Evolutionary conservation across 73 alveolate genomes (phyloP).

Genomic region (Paramecium tetraurelia): DNA sequence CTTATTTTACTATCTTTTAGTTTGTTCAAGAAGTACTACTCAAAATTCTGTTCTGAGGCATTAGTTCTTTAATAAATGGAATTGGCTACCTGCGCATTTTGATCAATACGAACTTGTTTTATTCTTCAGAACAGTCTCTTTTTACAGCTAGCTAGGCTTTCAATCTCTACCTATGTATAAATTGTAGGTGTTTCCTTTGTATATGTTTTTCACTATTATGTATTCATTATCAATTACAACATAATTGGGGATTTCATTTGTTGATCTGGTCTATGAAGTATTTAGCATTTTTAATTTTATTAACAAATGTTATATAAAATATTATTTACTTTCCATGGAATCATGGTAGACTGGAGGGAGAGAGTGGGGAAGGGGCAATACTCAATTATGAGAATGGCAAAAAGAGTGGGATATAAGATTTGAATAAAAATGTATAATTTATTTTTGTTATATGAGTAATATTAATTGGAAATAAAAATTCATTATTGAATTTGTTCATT

Average conservation of each 20-base stretch:
- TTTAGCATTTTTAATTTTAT: background rate
- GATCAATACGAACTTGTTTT: background rate
- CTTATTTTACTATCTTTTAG: background rate
- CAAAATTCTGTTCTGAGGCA: background rate
- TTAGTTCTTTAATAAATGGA: background rate
- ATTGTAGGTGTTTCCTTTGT: constrained; percentile 2
- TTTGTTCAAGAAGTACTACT: background rate
- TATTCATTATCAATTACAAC: background rate
- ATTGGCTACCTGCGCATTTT: background rate
- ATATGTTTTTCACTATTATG: background rate
- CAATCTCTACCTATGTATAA: background rate
- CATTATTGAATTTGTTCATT: background rate
- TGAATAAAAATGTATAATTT: too few relatives aligned
- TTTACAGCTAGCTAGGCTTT: constrained; percentile 1
- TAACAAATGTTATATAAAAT: background rate
- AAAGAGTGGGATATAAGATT: too few relatives aligned
- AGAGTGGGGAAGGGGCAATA: too few relatives aligned
- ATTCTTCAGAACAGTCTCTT: background rate
- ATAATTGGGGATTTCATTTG: background rate
- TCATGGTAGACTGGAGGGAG: too few relatives aligned
- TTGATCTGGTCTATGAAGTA: background rate
- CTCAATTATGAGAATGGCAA: too few relatives aligned
- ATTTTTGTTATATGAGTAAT: background rate
- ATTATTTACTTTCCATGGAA: background rate
- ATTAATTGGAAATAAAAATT: background rate